These are phyloP conservation scores for Aleurites moluccanus DNA, from an alignment of 441 rosid species.

Conservation along the genomic window DNA sequence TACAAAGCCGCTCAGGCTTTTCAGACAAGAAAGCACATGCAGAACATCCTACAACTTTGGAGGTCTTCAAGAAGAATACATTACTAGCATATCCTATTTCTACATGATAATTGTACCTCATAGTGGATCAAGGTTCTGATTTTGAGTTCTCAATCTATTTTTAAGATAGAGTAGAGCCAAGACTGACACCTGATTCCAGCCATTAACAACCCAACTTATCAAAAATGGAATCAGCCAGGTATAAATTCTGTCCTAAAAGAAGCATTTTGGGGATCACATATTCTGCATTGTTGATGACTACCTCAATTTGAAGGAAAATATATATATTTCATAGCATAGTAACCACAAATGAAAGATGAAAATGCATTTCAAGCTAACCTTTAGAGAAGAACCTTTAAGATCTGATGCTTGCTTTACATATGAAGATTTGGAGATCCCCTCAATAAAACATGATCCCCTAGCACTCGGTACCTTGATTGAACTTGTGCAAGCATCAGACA, in stretches of 20 bases:
- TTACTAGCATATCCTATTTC: neutral
- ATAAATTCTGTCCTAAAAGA: neutral
- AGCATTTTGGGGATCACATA: neutral
- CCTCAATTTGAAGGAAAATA: neutral
- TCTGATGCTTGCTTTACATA: constrained; percentile 86
- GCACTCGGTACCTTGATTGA: constrained; percentile 60
- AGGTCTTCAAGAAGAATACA: neutral
- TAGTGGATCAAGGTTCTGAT: neutral
- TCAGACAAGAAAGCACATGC: neutral
- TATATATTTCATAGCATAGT: neutral
- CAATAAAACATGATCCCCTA: constrained; percentile 74
- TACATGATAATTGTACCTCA: neutral
- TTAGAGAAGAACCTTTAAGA: constrained; percentile 87
- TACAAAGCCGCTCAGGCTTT: neutral
- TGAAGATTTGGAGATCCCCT: constrained; percentile 93
- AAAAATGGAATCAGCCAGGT: neutral
- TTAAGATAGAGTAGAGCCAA: neutral
- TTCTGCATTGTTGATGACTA: neutral
- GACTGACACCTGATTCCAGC: neutral
- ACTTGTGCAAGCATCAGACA: constrained; percentile 84
- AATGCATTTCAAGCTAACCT: constrained; percentile 50
- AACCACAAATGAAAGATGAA: constrained; percentile 1
- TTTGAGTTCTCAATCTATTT: neutral
- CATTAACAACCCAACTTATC: neutral
- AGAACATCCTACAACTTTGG: neutral